Percentiles rank a stretch among this genome's conserved stretches.
Conservation (phyloP, 176 grass and related monocot genomes). For the Lolium rigidum region DNA sequence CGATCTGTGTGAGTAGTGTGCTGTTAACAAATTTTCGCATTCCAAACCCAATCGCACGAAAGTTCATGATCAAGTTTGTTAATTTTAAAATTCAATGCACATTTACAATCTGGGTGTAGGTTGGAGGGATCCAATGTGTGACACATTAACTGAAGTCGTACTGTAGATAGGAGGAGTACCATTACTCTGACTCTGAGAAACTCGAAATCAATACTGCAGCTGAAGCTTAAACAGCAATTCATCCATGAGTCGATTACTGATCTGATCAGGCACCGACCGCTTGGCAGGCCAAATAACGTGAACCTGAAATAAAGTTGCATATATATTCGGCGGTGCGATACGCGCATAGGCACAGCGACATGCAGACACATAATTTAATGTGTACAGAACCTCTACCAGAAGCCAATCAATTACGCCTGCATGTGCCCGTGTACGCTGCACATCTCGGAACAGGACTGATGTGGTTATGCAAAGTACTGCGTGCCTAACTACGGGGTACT, state of each 20-base stretch:
- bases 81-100: neutral
- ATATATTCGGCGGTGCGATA: neutral
- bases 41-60: too few relatives aligned
- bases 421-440: neutral
- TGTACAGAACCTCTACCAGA: neutral
- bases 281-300: neutral
- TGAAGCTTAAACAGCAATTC: constrained; percentile 22
- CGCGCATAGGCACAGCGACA: neutral
- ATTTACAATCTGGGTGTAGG: neutral
- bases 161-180: neutral
- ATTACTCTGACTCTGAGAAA: neutral
- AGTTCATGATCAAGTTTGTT: neutral
- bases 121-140: neutral
- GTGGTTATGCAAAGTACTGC: neutral
- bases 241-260: neutral
- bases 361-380: neutral
- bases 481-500: neutral
- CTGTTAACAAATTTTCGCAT: too few relatives aligned
- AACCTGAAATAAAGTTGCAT: neutral
- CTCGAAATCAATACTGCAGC: neutral
- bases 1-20: too few relatives aligned
- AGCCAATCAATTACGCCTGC: constrained; percentile 6
- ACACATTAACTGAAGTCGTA: neutral
- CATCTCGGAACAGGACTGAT: neutral
- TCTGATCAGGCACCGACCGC: neutral